Base-by-base conservation (phyloP, 352 stramenopile species). In the Globisporangium yorkense region DNA sequence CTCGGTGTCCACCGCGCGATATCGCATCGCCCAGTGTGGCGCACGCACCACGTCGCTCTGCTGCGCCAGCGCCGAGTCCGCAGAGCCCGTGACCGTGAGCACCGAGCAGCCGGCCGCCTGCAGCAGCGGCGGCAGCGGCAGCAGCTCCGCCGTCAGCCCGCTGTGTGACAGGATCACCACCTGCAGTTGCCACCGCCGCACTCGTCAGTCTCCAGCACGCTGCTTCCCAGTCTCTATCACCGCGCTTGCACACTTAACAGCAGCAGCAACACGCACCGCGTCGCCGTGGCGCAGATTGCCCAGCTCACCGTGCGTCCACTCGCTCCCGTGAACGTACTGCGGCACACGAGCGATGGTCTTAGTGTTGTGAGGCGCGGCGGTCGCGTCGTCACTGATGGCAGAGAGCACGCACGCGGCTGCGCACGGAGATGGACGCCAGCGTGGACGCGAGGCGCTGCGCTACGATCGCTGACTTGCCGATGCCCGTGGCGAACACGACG, bases 391-490 rank as follows among this genome's bases (percentile, higher is more conserved):
- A 37, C 5, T 37, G 33, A 18, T 18, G 20, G 1, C 27, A n/a
- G 27, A 47, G 37, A 5, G 56, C 29, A 62, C 53, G 15, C 33
- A 91, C 81, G 59, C 86, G 82, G 47, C 80, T 89, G 39, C 70
- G 80, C 41, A 92, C 63, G 4, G 84, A 89, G 43, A 94, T 72
- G 16, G 84, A 92, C 5, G 80, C 70, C 3, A 94, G 54, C 15
- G 81, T 87, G 4, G 82, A 88, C 9, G 82, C 84, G 20, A 94
- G 67, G 21, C 84, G 71, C 18, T 70, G 75, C 24, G 81, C 84
- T 2, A 94, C 81, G 20, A 88, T 80, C 20, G 76, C 81, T 2
- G 84, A 94, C 62, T 94, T 94, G 62, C 84, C 84, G 18, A 94
- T 87, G 18, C 84, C 84, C 6, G 80, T 91, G 27, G 86, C 68